Evolutionary conservation across 78 protist species (phyloP), one percentile per base, ranked within the genome.

Genomic region (Isochrysis galbana): DNA sequence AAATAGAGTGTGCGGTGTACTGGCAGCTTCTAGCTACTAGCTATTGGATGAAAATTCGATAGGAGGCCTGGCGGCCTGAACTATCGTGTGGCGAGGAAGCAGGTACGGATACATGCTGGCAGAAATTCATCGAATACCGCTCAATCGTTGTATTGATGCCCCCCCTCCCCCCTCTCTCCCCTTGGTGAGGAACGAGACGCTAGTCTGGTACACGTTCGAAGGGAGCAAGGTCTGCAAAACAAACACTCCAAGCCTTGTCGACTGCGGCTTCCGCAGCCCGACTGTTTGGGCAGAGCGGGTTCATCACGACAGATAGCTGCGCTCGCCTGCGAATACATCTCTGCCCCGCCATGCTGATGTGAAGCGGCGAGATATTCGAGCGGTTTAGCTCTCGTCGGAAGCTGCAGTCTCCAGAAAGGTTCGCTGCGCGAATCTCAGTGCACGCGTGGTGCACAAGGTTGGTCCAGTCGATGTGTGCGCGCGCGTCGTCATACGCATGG

Each of bases 371-470:
- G 39, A 67, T 4, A 45, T 92, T 67, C n/a, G 92, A 93, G 26
- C 95, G 54, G 1, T 74, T 29, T 17, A 92, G 1, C 32, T 93
- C 95, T 2, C 74, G 72, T 36, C 78, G 1, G 38, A 90, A 93
- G 67, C n/a, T 26, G 90, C 98, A 96, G 91, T 96, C 98, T 14
- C 98, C 98, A 87, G 95, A 92, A 11, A 96, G 77, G 51, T 84
- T 92, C 3, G 97, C 96, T 14, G 98, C 98, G 44, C 98, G 95
- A 61, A 96, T 93, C 94, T 96, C 98, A 5, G 96, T 87, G 94
- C 98, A 96, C 21, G 98, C 97, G 34, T 94, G 91, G 39, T 96
- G 98, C 21, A 19, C 32, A 39, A 94, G 83, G 94, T 92, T 54
- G 34, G 22, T n/a, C 91, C 95, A 91, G 93, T 94, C 93, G 46